Evolutionary conservation across 768 basidiomycete species (phyloP), one percentile per base, ranked within the genome.

Genomic region (Kwoniella newhampshirensis): DNA sequence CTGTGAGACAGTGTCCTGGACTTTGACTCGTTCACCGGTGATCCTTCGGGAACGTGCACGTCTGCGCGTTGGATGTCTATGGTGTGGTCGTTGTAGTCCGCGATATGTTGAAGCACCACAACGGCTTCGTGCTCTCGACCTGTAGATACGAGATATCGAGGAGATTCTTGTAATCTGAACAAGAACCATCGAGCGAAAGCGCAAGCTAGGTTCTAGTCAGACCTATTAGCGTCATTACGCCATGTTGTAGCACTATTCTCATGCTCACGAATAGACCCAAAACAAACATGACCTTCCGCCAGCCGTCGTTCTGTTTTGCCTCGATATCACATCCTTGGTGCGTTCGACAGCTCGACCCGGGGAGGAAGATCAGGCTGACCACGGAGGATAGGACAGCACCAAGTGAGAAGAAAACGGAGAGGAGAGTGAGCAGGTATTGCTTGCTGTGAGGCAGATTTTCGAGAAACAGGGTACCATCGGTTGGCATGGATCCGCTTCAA

Each of bases 391-490:
- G 74, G 40, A 98, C 89, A 0, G 93, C 86, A 43, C 94, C 94
- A 36, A 96, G 77, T 5, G 91, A 92, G 80, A 97, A 97, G 80
- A 97, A 98, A n/a, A 92, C 83, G 3, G 91, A 91, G 21, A 96
- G 82, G 0, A 87, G 87, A 0, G 91, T 94, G 51, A 97, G 86
- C 27, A 98, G 83, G 73, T 94, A 91, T 67, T 91, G 86, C 62
- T 92, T 91, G n/a, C 84, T 83, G 62, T 86, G 85, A 2, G 94
- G 94, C 80, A 97, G 85, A 67, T 96, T 91, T 68, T 99, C 94
- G 6, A 70, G 64, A 42, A 68, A 74, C 49, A 94, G 83, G 0
- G 91, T 97, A 5, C 93, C 92, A 64, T 97, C 94, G 0, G 93
- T 98, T 0, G 93, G 93, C 91, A 97, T 94, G 0, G 40, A 90